Evolutionary conservation across 177 flowering plant genomes (phyloP).

Genomic region (Vitis hybrid): DNA sequence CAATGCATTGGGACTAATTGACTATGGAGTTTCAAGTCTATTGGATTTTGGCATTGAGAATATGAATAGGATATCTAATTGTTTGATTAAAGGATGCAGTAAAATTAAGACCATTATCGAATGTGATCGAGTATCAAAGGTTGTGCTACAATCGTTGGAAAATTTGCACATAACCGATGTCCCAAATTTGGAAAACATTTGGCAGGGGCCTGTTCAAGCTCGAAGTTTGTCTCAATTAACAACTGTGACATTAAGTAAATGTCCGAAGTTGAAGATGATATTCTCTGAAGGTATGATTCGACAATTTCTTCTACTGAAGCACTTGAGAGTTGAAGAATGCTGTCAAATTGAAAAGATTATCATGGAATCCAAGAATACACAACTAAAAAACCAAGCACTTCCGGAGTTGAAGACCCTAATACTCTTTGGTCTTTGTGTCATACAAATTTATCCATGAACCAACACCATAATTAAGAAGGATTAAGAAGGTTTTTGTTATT

Average conservation of each 20-base stretch:
- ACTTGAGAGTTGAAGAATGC: constrained; percentile 17
- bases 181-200: constrained; percentile 7
- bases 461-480: no score
- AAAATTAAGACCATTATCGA: background rate
- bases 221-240: constrained; percentile 5
- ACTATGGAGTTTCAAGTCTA: constrained; percentile 1
- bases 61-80: constrained; percentile 3
- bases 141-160: constrained; percentile 6
- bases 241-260: constrained; percentile 1
- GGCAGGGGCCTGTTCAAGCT: constrained; percentile 3
- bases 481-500: no score
- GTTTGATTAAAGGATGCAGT: constrained; percentile 14
- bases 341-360: constrained; percentile 13
- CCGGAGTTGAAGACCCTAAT: background rate
- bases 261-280: constrained; percentile 10
- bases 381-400: background rate
- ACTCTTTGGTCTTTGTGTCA: background rate
- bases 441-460: no score
- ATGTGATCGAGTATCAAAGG: background rate
- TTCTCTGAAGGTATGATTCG: constrained; percentile 2
- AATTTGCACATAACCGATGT: constrained; percentile 1
- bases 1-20: constrained; percentile 10
- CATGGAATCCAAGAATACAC: background rate
- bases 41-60: constrained; percentile 5
- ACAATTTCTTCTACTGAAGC: constrained; percentile 1